Conservation (phyloP, 2,329 filamentous ascomycete species). For the Ceratocystis albifundus region DNA sequence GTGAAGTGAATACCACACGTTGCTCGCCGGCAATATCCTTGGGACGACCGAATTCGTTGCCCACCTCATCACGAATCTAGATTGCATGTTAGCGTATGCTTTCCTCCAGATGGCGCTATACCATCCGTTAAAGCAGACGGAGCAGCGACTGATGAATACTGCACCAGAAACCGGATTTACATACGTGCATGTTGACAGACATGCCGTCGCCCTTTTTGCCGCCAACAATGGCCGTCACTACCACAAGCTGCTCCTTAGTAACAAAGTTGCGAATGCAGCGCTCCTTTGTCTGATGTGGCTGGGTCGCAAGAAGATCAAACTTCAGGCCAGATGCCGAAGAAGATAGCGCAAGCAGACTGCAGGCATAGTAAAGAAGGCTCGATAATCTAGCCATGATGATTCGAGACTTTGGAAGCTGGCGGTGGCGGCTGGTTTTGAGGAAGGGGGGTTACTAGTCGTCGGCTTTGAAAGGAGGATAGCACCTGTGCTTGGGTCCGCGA, state of each 20-base stretch:
- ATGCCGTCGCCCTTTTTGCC: constrained; percentile 87
- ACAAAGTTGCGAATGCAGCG: constrained; percentile 97
- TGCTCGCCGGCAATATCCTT: constrained; percentile 87
- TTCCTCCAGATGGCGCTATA: background rate
- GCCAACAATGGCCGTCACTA: constrained; percentile 80
- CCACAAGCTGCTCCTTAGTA: constrained; percentile 78
- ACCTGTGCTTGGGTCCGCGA: background rate
- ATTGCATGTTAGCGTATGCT: constrained; percentile 22
- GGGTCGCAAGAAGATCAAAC: constrained; percentile 74
- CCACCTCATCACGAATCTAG: constrained; percentile 87
- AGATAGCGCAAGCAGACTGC: constrained; percentile 46
- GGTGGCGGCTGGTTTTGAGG: background rate
- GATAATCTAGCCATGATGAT: constrained; percentile 22
- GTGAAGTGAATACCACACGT: constrained; percentile 85
- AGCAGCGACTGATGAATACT: background rate
- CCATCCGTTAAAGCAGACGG: background rate
- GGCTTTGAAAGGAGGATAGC: background rate
- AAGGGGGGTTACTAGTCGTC: background rate
- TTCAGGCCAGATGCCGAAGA: constrained; percentile 60
- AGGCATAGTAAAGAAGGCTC: constrained; percentile 44
- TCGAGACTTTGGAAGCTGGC: background rate
- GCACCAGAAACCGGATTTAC: constrained; percentile 27
- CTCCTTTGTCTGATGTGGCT: constrained; percentile 51
- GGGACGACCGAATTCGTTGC: constrained; percentile 88
- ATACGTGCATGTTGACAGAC: constrained; percentile 83